Evolutionary conservation across 768 basidiomycete species (phyloP), one percentile per base, ranked within the genome.

Genomic region (Gelatoporia subvermispora): DNA sequence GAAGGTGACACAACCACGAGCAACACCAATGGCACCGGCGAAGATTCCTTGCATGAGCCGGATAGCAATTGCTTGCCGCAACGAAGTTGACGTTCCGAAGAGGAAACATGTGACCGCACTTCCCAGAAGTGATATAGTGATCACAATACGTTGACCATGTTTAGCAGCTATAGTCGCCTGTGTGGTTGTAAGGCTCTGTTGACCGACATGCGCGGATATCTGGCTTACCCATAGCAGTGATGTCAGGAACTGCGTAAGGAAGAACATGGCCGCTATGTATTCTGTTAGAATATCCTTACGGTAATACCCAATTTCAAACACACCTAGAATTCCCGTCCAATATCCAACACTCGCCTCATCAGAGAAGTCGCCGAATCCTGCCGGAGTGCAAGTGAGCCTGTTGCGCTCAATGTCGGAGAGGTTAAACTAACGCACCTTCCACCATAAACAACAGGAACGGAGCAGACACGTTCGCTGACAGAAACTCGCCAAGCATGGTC

Each of bases 401-500:
- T 31, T 7, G 9, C 9, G 9, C 22, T 24, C 28, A 20, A 15
- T 23, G 2, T 21, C 31, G 34, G 34, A n/a, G 10, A 16, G 17
- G 44, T 11, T 4, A 21, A 21, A 3, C 15, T 17, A 16, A 42
- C 69, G 42, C 53, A 76, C 90, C 84, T 78, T 87, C 88, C 47
- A 96, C 91, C 93, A 97, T 97, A 72, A 93, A 93, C 38, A 97
- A 70, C 47, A 97, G 67, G 64, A 95, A 96, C 7, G 93, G 94
- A 25, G 84, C 90, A 21, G 86, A 90, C 40, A 92, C 89, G 64
- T 95, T 95, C 18, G 96, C 94, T 3, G 84, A 89, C 37, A 97
- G 69, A 64, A 98, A 93, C 69, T 98, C 95, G 41, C 93, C 93
- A 11, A 97, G 78, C 85, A 96, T 88, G 4, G 88, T 88, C 92